Base-by-base conservation (phyloP, 139 green algal species). In the Auxenochlorella protothecoides region DNA sequence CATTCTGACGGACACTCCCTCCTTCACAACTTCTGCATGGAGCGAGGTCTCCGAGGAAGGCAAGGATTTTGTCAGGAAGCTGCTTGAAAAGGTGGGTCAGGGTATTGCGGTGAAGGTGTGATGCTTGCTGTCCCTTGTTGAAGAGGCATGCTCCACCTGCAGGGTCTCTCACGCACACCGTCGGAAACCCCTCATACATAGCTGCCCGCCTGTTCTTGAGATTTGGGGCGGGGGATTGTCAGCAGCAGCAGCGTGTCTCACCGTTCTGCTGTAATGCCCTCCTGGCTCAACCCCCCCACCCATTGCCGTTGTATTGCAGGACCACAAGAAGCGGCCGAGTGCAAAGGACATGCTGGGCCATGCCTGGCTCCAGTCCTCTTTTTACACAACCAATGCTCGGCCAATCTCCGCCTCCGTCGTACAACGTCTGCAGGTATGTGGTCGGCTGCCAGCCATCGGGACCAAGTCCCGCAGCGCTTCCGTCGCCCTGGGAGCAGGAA, bases 11-110 rank as follows among this genome's bases (percentile, higher is more conserved):
- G 72, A 81, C 11, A 56, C 74, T 12, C 51, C 64, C 8, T 55
- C 62, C 15, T 78, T 83, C 13, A 59, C 6, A 4, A 64, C 71
- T 27, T 53, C 63, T 14, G 65, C 71, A 56, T 97, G 90, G 90
- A 56, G 77, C 12, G 84, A 84, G 27, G 83, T 96, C 61, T 86
- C 74, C 44, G 81, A 88, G 0, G 73, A 87, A 11, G 92, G 86
- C 55, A 91, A 94, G 75, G 87, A 92, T 72, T 96, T 97, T 78
- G 81, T 95, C 15, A 70, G n/a, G 53, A 44, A 13, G n/a, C 70
- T 96, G 66, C 85, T 96, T 8, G 70, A 83, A 72, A 95, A 94
- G 87, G 90, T 74, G n/a, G 56, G 16, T 12, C 59, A 15, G n/a
- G 61, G 13, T 74, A 13, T 11, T 79, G 12, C 78, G 27, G 27